These are phyloP conservation scores for Aspergillus campestris DNA, from an alignment of 495 filamentous ascomycete species.

Conservation along the genomic window DNA sequence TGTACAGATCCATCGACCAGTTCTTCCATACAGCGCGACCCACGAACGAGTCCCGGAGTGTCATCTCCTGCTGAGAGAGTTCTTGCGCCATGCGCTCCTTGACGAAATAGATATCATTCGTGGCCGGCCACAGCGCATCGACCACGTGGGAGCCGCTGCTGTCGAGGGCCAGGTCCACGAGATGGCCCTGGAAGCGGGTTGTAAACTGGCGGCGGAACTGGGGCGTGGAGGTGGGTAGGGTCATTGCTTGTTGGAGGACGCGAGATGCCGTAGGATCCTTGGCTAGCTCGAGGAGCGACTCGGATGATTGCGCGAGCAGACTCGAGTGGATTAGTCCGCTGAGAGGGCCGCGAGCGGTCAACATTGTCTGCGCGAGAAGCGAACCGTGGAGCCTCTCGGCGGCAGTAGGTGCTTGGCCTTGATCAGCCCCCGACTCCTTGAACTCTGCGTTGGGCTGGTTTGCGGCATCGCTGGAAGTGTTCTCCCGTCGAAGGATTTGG, in stretches of 20 bases:
- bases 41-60: conserved; percentile 62
- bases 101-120: conserved; percentile 55
- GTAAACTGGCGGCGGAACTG: conserved; percentile 57
- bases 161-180: conserved; percentile 59
- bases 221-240: conserved; percentile 43
- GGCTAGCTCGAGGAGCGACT: conserved; percentile 40
- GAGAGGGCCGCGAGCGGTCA: conserved; percentile 47
- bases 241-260: conserved; percentile 62
- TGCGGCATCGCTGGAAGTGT: conserved; percentile 25
- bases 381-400: conserved; percentile 54
- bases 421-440: conserved; percentile 12
- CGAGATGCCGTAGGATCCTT: conserved; percentile 57
- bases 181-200: conserved; percentile 47
- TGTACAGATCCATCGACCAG: conserved; percentile 87
- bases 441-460: conserved; percentile 24
- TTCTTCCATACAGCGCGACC: conserved; percentile 84
- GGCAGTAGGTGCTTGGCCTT: conserved; percentile 16
- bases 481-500: conserved; percentile 47
- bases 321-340: conserved; percentile 50
- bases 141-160: conserved; percentile 70
- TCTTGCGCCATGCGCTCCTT: conserved; percentile 61
- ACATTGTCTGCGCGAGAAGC: conserved; percentile 57
- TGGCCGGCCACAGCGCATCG: conserved; percentile 64
- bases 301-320: conserved; percentile 35
- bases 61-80: conserved; percentile 49